Evolutionary conservation across 345 rosid species (phyloP).

Genomic region (Lumnitzera littorea): DNA sequence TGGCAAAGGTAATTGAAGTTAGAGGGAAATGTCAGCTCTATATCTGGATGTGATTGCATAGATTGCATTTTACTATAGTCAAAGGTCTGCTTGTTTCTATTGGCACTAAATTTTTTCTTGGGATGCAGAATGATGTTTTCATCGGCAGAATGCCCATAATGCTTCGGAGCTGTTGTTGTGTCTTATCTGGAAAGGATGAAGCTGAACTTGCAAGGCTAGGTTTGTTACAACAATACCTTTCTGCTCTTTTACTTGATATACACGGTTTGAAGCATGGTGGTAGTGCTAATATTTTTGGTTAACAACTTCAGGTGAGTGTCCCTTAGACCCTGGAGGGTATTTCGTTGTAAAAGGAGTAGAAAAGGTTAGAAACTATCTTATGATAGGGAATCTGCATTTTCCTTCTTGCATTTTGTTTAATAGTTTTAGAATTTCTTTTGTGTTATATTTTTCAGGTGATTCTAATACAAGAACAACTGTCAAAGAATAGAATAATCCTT

Average conservation of each 20-base stretch:
- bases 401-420: background rate
- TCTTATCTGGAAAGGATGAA: constrained; percentile 70
- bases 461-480: constrained; percentile 91
- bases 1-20: constrained; percentile 41
- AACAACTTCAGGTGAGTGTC: constrained; percentile 77
- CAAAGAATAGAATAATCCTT: constrained; percentile 88
- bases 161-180: constrained; percentile 79
- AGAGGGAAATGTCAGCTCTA: background rate
- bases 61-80: no score
- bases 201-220: constrained; percentile 90
- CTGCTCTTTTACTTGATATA: background rate
- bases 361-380: constrained; percentile 32
- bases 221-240: constrained; percentile 24
- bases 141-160: constrained; percentile 93
- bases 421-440: background rate
- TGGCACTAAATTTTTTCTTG: background rate
- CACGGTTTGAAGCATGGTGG: constrained; percentile 5
- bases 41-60: background rate
- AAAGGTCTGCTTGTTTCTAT: background rate
- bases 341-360: constrained; percentile 84
- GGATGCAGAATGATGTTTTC: constrained; percentile 44
- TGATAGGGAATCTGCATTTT: background rate
- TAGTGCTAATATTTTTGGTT: background rate
- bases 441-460: constrained; percentile 54
- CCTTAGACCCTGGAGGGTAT: constrained; percentile 96